Evolutionary conservation across 169 alveolate species (phyloP).

Genomic region (Cryptosporidium bovis): DNA sequence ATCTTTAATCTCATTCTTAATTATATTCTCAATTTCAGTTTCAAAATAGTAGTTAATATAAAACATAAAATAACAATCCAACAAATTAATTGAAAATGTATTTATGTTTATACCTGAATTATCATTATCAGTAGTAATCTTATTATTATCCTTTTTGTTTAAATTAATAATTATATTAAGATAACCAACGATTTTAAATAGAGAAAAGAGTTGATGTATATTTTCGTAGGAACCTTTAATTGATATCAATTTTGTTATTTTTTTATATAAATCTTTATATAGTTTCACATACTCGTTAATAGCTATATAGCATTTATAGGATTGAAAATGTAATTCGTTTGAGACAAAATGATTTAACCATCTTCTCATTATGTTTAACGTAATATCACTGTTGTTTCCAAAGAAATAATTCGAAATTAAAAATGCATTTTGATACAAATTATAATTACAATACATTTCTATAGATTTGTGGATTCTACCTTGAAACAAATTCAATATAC

Average conservation of each 20-base stretch:
- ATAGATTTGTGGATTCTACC: slow-evolving; percentile 41
- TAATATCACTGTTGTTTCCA: slow-evolving; percentile 5
- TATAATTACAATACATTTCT: slow-evolving; percentile 61
- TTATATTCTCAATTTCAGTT: neutral
- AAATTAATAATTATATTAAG: neutral
- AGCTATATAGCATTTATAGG: slow-evolving; percentile 42
- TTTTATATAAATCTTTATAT: neutral
- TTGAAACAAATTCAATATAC: slow-evolving; percentile 16
- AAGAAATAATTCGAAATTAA: slow-evolving; percentile 6
- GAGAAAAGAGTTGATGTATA: neutral
- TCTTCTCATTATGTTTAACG: slow-evolving; percentile 16
- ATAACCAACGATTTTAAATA: neutral
- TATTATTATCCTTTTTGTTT: neutral
- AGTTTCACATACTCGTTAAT: neutral
- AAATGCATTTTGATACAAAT: slow-evolving; percentile 36
- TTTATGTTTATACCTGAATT: neutral
- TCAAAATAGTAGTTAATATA: neutral
- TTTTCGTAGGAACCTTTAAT: neutral
- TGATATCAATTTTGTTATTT: slow-evolving; percentile 6
- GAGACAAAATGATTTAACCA: slow-evolving; percentile 21
- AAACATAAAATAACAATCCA: neutral
- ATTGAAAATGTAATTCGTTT: slow-evolving; percentile 9
- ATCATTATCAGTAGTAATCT: neutral
- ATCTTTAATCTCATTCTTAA: neutral
- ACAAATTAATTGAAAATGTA: neutral